Evolutionary conservation across 2,329 filamentous ascomycete species (phyloP), one percentile per base, ranked within the genome.

Genomic region (Trichoderma lentiforme): DNA sequence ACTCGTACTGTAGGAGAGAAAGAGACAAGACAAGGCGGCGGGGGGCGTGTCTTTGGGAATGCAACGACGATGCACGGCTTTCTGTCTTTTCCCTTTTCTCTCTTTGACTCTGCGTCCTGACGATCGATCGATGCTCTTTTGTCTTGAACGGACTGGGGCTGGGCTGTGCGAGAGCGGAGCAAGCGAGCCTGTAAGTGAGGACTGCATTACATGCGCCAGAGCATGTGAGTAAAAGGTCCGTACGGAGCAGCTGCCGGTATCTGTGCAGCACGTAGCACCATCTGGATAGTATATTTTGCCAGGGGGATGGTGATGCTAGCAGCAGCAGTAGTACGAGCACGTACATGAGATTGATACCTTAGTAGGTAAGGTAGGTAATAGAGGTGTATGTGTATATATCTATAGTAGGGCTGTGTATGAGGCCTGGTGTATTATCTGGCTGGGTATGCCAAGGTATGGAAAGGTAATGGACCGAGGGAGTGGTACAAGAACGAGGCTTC

Each of bases 131-230:
- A 69, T 36, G 66, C 43, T 64, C 26, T 58, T 32, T 7, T 69
- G 34, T 69, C 56, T 69, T 51, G 66, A 51, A 58, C 47, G 28
- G 53, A 58, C 62, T 28, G 28, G 62, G 62, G 64, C 26, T 34
- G 34, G 36, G 56, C 69, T 65, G 69, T 71, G 69, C 51, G 39
- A 58, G 51, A 71, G 69, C 68, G 68, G 68, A 71, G 68, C 60
- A 64, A 39, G 63, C 28, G 43, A 56, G 57, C 60, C 53, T 63
- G 57, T 70, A 70, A 43, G 67, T 68, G 65, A 47, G 34, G 56
- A 61, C 56, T 61, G 56, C 66, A 68, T 67, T 70, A 56, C 68
- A 70, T 43, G 58, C 67, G 39, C 36, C 56, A 69, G 53, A 61
- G 56, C 66, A 69, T 69, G 66, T 69, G 58, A 69, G 66, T 61